phyloP scores from a whole-genome alignment of 2,329 filamentous ascomycete genomes.

The Anthostomella pinea region DNA sequence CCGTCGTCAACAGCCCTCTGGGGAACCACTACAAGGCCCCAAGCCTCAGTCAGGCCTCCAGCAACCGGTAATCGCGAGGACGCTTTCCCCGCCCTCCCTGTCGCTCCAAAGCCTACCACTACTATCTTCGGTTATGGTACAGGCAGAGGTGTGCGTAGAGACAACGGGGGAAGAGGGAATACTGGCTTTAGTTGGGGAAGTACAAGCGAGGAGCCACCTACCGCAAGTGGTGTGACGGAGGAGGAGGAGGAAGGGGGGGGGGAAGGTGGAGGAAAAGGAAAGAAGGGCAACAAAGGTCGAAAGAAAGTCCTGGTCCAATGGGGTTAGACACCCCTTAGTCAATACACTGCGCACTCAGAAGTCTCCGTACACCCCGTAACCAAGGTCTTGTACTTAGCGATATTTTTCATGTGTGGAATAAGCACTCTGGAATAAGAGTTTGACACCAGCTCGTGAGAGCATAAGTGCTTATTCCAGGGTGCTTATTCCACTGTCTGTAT shows the following conservation, averaged over 20 bases:
- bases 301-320: slow-evolving; percentile 61
- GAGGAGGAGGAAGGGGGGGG: slow-evolving; percentile 24
- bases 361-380: no score
- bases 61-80: slow-evolving; percentile 44
- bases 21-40: slow-evolving; percentile 15
- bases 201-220: slow-evolving; percentile 19
- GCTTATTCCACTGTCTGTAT: no score
- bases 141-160: slow-evolving; percentile 53
- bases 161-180: slow-evolving; percentile 43
- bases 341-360: no score
- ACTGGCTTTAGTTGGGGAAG: slow-evolving; percentile 55
- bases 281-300: slow-evolving; percentile 58
- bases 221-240: slow-evolving; percentile 12
- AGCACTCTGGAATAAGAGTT: no score
- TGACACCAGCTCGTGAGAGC: no score
- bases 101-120: slow-evolving; percentile 66
- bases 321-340: no score
- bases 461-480: no score
- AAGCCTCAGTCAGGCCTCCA: slow-evolving; percentile 11
- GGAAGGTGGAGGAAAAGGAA: slow-evolving; percentile 43
- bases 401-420: no score
- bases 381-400: no score
- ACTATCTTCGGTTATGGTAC: slow-evolving; percentile 61
- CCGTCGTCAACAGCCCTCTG: slow-evolving; percentile 22
- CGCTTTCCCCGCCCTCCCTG: slow-evolving; percentile 79